Evolutionary conservation across 495 filamentous ascomycete genomes (phyloP).

Genomic region (Thozetella sp.): DNA sequence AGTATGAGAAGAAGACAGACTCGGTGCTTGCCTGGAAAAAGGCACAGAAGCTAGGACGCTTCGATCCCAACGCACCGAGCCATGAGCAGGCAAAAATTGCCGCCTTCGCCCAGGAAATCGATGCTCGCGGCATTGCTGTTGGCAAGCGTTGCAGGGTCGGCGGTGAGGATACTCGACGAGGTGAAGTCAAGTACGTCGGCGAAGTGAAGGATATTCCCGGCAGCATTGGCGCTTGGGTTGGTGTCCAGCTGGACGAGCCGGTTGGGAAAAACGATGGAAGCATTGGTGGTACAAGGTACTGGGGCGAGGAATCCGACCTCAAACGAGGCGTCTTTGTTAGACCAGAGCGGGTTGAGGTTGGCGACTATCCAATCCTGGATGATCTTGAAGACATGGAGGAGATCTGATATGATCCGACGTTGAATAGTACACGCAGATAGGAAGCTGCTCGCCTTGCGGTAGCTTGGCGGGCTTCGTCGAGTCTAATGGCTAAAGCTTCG

Average conservation of each 20-base stretch:
- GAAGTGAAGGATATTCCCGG: slow-evolving; percentile 80
- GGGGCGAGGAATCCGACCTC: slow-evolving; percentile 56
- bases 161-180: slow-evolving; percentile 70
- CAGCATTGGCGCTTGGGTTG: slow-evolving; percentile 75
- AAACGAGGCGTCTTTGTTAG: slow-evolving; percentile 87
- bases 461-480: too few species aligned
- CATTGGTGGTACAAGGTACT: slow-evolving; percentile 77
- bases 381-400: slow-evolving; percentile 88
- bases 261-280: slow-evolving; percentile 90
- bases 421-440: not conserved
- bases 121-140: slow-evolving; percentile 63
- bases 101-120: slow-evolving; percentile 66
- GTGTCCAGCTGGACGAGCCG: slow-evolving; percentile 83
- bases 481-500: too few species aligned
- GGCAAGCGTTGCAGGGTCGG: slow-evolving; percentile 67
- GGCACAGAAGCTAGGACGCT: slow-evolving; percentile 86
- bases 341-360: slow-evolving; percentile 86
- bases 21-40: slow-evolving; percentile 95
- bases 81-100: slow-evolving; percentile 70
- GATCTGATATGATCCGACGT: slow-evolving; percentile 49
- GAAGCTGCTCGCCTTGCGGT: too few species aligned
- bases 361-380: slow-evolving; percentile 76
- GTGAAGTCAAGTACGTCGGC: slow-evolving; percentile 83
- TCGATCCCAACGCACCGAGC: slow-evolving; percentile 80
- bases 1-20: slow-evolving; percentile 82